Evolutionary conservation across 352 stramenopile species (phyloP).

Genomic region (Nothophytophthora sp.): DNA sequence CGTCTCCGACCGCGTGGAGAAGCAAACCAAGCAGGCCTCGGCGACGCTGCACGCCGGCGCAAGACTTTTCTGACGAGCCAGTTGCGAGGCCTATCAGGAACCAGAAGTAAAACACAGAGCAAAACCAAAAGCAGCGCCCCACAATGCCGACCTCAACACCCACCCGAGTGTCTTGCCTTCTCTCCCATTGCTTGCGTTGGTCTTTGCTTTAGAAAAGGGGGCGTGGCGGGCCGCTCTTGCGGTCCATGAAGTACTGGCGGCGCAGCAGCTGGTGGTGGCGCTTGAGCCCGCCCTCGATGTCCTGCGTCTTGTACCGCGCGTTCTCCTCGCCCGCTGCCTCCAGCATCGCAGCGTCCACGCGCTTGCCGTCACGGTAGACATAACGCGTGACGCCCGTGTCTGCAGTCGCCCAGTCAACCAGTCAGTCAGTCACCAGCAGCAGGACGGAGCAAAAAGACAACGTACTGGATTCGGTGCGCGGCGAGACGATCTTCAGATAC

Average conservation of each 20-base stretch:
- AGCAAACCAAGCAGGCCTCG: conserved; percentile 70
- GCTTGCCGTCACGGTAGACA: conserved; percentile 83
- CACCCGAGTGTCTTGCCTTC: neutral
- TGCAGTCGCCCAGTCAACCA: conserved; percentile 14
- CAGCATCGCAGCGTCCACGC: conserved; percentile 45
- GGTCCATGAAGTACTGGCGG: conserved; percentile 88
- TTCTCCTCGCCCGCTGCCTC: conserved; percentile 52
- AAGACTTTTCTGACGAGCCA: conserved; percentile 45
- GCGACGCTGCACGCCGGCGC: conserved; percentile 34
- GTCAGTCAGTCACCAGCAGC: neutral
- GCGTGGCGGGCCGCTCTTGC: conserved; percentile 44
- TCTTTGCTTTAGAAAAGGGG: conserved; percentile 37
- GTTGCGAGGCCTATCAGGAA: neutral
- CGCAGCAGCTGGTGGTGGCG: conserved; percentile 79
- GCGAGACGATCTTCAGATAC: conserved; percentile 88
- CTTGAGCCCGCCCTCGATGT: conserved; percentile 70
- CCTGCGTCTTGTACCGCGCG: conserved; percentile 69
- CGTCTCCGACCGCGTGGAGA: conserved; percentile 68
- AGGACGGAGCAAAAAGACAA: neutral
- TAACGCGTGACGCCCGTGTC: conserved; percentile 74
- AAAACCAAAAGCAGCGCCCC: too few species aligned
- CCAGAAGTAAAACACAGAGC: conserved; percentile 2
- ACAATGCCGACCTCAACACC: too few species aligned
- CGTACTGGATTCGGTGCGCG: conserved; percentile 54
- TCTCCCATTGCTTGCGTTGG: too few species aligned